Evolutionary conservation across 208 protist species (phyloP), one percentile per base, ranked within the genome.

Genomic region (Crithidia fasciculata): DNA sequence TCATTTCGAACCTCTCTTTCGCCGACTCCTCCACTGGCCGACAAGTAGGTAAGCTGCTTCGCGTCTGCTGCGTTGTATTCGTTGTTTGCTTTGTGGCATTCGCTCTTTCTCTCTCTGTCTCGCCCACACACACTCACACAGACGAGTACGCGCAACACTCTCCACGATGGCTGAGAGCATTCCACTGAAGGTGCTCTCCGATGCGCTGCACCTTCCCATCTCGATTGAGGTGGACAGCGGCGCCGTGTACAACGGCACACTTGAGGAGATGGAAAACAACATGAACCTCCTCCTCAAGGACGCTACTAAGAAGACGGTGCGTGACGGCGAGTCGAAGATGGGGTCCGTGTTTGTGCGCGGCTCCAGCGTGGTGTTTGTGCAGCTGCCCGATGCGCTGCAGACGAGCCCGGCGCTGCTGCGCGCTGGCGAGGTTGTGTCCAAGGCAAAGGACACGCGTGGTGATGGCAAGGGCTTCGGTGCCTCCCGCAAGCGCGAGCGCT

Each of bases 151-250:
- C 45, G 49, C 45, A n/a, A 28, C 45, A 28, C 28, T 28, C 28
- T 43, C 3, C 13, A 77, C 37, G 9, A 83, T 83, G 79, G 72
- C 79, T 8, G 68, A 77, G 19, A 92, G 89, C 59, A 93, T 98
- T 53, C 95, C 95, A 19, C 73, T 99, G 16, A 98, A 98, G 80
- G 82, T 99, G 47, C 86, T 99, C 19, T 95, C 93, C 62, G 96
- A 99, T 80, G 88, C 95, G 5, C 78, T 96, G 19, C 91, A 93
- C 62, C 91, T 92, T 15, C 83, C 86, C 16, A 82, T 99, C 8
- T 95, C 95, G 7, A 72, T 98, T 49, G 96, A 99, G 76, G 74
- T 98, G 15, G 88, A 79, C 47, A 97, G 89, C 4, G 95, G 96
- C 36, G 95, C 98, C 74, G 67, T 97, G 1, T 98, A 96, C 76